Evolutionary conservation across 345 rosid species (phyloP), one percentile per base, ranked within the genome.

Genomic region (Citrus medica): DNA sequence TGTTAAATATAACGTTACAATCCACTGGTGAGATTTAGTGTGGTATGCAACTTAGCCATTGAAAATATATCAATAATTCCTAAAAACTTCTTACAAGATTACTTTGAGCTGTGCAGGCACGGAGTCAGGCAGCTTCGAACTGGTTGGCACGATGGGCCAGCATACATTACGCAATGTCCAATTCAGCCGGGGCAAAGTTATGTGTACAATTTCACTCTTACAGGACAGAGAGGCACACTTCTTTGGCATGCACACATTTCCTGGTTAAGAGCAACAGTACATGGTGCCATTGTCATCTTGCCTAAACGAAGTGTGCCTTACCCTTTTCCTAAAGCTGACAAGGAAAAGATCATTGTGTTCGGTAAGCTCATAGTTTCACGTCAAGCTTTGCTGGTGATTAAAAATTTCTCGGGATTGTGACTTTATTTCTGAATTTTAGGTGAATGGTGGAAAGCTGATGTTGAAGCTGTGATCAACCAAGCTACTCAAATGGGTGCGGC

Each of bases 391-490:
- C 12, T 69, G 33, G 24, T 14, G 12, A 42, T 42, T 42, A 5
- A 24, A 22, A 42, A 22, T 35, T 66, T 69, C 16, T 22, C 10
- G 32, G 19, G 9, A 2, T 32, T 37, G 5, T 48, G 58, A 5
- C 37, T 63, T 59, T 25, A 16, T 59, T 71, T 61, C 71, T 48
- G 38, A 73, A 64, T 61, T 70, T 30, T 27, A 93, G 98, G 92
- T 32, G 95, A 93, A 85, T 93, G 98, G 98, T 93, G 95, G 95
- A 93, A 91, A 79, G 84, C 90, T 2, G 91, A 91, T 78, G 90
- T 89, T 25, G 94, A 93, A 84, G 86, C 87, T 27, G 86, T 93
- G 74, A 53, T 91, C 68, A 87, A 65, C 3, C 93, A 89, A 67
- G 79, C 93, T 2, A 75, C 69, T 67, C 79, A 82, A 61, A 67